phyloP scores from a whole-genome alignment of 2,329 filamentous ascomycete species.

The Ophiocordyceps sinensis region DNA sequence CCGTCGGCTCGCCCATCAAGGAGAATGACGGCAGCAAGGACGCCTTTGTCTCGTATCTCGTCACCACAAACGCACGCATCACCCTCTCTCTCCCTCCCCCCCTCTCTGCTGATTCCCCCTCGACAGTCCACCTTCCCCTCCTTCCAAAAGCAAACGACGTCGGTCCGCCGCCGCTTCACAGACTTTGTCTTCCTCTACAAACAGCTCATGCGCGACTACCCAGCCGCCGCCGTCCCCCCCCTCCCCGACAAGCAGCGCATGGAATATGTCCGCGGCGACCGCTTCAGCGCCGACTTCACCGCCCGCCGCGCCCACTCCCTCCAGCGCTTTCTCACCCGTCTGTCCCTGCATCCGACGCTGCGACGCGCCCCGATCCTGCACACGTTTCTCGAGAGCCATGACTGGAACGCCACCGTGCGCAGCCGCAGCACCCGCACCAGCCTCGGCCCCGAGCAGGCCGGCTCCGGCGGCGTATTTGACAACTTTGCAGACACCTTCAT shows the following conservation, averaged over 20 bases:
- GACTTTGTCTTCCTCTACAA: slow-evolving; percentile 97
- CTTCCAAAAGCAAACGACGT: slow-evolving; percentile 69
- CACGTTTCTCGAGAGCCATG: slow-evolving; percentile 78
- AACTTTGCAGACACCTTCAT: slow-evolving; percentile 92
- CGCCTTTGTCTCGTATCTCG: slow-evolving; percentile 87
- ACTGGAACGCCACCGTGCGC: slow-evolving; percentile 96
- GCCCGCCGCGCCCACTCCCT: slow-evolving; percentile 76
- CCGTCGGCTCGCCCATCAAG: slow-evolving; percentile 71
- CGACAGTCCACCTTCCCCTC: slow-evolving; percentile 79
- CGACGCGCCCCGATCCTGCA: slow-evolving; percentile 71
- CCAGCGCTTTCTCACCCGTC: slow-evolving; percentile 75
- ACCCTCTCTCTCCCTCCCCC: neutral
- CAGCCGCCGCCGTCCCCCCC: slow-evolving; percentile 82
- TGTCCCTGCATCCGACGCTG: slow-evolving; percentile 78
- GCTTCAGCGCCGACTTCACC: slow-evolving; percentile 89
- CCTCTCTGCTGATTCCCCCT: neutral
- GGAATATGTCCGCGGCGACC: slow-evolving; percentile 93
- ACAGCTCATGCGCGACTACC: slow-evolving; percentile 73
- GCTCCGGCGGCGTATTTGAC: slow-evolving; percentile 66
- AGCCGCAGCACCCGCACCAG: slow-evolving; percentile 54
- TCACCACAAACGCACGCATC: slow-evolving; percentile 64
- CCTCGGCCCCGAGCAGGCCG: slow-evolving; percentile 24
- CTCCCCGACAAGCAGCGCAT: slow-evolving; percentile 98
- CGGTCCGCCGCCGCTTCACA: slow-evolving; percentile 82
- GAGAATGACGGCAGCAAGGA: slow-evolving; percentile 96